Base-by-base conservation (phyloP, 805 yeast genomes). In the Metschnikowia peoriensis region DNA sequence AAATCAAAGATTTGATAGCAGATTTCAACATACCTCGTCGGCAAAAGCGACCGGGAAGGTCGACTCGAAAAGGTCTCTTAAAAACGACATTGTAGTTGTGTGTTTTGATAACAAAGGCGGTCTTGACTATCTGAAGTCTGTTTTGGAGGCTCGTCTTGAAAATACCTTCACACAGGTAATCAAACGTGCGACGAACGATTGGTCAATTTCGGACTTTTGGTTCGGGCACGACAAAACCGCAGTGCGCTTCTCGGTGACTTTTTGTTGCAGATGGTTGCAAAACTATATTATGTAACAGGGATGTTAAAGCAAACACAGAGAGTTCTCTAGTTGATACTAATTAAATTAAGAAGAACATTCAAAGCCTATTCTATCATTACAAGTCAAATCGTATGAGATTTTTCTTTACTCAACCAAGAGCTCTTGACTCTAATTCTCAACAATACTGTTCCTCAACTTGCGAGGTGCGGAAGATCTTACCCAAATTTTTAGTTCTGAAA, bases 31-130 rank as follows among this genome's bases (percentile, higher is more conserved):
- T 74, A 74, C 83, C 71, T 81, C 85, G 64, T 88, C 96, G 64
- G 96, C 97, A 75, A 80, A 84, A 49, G 96, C 96, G 63, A 88
- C 80, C 68, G 97, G 96, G 61, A 83, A 75, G 60, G 88, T 78
- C 55, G 87, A 81, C 68, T 89, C 96, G 75, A 88, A 86, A 66
- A 90, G 75, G 73, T 89, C 96, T 68, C 77, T 80, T 65, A 83
- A 78, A 66, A 82, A 75, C 61, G 79, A 70, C 81, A 77, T 77
- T 51, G 56, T 62, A 55, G 44, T 44, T 38, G 34, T 34, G 47
- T 45, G 47, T 46, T 9, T 49, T 39, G 42, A 41, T 39, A 41
- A 35, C 49, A 37, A 40, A 41, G 46, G 35, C 47, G 38, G 45
- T 7, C 17, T 46, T 37, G 46, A n/a, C 43, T 48, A 48, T 42